Percentiles rank a stretch among this genome's conserved stretches.
These are phyloP conservation scores for Ogataea ramenticola DNA, from an alignment of 805 yeast species.

Conservation along the genomic window DNA sequence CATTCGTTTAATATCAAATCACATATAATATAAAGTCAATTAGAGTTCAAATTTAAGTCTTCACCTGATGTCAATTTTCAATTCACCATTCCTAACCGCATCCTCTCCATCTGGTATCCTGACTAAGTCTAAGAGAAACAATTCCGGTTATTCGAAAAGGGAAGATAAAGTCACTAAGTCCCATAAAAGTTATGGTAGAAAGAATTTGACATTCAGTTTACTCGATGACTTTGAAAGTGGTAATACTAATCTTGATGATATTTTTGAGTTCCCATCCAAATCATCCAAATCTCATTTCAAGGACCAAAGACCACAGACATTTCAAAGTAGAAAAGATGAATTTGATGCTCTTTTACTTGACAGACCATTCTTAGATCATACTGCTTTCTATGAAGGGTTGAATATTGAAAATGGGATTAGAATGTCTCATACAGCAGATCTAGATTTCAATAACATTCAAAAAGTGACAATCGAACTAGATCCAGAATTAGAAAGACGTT, in stretches of 20 bases:
- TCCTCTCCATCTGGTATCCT: slow-evolving; percentile 1
- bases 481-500: background rate
- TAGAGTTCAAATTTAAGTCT: background rate
- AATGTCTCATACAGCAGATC: slow-evolving; percentile 8
- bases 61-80: slow-evolving; percentile 10
- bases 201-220: slow-evolving; percentile 5
- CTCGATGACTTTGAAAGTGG: slow-evolving; percentile 24
- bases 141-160: background rate
- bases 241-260: slow-evolving; percentile 17
- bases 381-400: background rate
- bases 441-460: slow-evolving; percentile 17
- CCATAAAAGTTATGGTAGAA: background rate
- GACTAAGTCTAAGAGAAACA: background rate
- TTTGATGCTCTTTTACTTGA: background rate
- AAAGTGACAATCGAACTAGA: slow-evolving; percentile 14
- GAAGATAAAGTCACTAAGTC: slow-evolving; percentile 1
- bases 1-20: background rate
- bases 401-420: background rate
- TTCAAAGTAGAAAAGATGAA: background rate
- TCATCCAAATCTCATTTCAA: background rate
- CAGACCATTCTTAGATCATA: background rate
- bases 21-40: background rate
- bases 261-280: slow-evolving; percentile 7
- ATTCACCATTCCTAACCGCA: slow-evolving; percentile 13
- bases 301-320: background rate